Base-by-base conservation (phyloP, 2,329 filamentous ascomycete species). In the Paecilomyces dactylethromorphus region DNA sequence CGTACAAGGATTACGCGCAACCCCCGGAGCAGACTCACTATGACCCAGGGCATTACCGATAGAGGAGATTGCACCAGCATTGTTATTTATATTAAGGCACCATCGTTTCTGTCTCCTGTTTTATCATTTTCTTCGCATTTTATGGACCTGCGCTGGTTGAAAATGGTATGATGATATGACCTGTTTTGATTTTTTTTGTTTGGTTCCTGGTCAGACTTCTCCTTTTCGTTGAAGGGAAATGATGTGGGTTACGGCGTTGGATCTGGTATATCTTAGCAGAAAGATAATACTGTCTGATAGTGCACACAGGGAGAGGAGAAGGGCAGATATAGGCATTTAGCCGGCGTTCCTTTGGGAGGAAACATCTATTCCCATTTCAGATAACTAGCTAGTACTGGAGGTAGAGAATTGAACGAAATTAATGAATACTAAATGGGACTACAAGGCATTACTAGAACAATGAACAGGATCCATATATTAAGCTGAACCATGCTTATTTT, bases 21-120 rank as follows among this genome's bases (percentile, higher is more conserved):
- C 67, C 67, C 2, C 56, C 60, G 21, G 68, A 71, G 60, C 68
- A 74, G 60, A 75, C 73, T 24, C 65, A 64, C 2, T 76, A 76
- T 69, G 74, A 74, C 35, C 65, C 71, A 33, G 56, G 18, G 15
- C 18, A 39, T 11, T 54, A 58, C 55, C 32, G 54, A 49, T 56
- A 56, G 24, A 45, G 39, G n/a, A 18, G 3, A 18, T 7, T 7
- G 21, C 13, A n/a, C 39, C 2, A n/a, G 35, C 35, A 45, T 45
- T 18, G 15, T 45, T 18, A 8, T 45, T 21, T 29, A 4, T 29
- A 29, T 45, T 1, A 6, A 45, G 21, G 13, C 39, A 21, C 39
- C 39, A n/a, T 45, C n/a, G 39, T 45, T 45, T 8, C 10, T 15
- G 39, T 45, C 7, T 45, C n/a, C n/a, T 45, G n/a, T 10, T 10